Conservation (phyloP, 352 stramenopile species). For the Globisporangium orthogonon region DNA sequence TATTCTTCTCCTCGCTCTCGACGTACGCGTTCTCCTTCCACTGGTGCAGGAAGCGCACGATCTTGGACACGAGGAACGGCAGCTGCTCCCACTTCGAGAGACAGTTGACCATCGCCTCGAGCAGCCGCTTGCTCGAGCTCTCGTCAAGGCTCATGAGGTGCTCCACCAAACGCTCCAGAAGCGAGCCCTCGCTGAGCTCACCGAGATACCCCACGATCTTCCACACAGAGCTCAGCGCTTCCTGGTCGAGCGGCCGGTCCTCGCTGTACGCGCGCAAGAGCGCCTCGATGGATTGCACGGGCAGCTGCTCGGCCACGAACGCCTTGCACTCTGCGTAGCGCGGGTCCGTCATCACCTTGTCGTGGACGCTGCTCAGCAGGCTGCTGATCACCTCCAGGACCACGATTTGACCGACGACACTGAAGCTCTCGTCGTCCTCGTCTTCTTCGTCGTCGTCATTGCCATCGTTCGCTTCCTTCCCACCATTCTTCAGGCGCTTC, state of each 20-base stretch:
- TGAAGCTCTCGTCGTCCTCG: constrained; percentile 64
- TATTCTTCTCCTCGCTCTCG: constrained; percentile 11
- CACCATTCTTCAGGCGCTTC: constrained; percentile 48
- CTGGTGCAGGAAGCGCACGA: constrained; percentile 49
- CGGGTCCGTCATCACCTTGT: constrained; percentile 62
- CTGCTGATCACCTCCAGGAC: constrained; percentile 70
- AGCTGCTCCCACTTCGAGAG: constrained; percentile 73
- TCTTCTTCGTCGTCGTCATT: constrained; percentile 35
- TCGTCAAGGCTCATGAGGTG: constrained; percentile 74
- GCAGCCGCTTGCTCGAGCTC: constrained; percentile 57
- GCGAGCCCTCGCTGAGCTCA: constrained; percentile 43
- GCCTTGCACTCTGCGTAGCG: constrained; percentile 69
- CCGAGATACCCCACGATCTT: constrained; percentile 65
- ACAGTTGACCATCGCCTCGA: constrained; percentile 78
- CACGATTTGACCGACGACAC: constrained; percentile 58
- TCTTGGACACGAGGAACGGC: constrained; percentile 49
- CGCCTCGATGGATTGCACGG: constrained; percentile 47
- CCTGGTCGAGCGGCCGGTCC: constrained; percentile 49
- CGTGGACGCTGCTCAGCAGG: constrained; percentile 64
- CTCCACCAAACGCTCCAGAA: constrained; percentile 55
- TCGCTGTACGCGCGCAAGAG: constrained; percentile 62
- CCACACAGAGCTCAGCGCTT: constrained; percentile 69
- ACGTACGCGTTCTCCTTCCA: constrained; percentile 45
- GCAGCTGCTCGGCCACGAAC: constrained; percentile 68
- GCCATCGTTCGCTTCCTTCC: constrained; percentile 16